Evolutionary conservation across 495 filamentous ascomycete species (phyloP), one percentile per base, ranked within the genome.

Genomic region (Bryoglossum gracile): DNA sequence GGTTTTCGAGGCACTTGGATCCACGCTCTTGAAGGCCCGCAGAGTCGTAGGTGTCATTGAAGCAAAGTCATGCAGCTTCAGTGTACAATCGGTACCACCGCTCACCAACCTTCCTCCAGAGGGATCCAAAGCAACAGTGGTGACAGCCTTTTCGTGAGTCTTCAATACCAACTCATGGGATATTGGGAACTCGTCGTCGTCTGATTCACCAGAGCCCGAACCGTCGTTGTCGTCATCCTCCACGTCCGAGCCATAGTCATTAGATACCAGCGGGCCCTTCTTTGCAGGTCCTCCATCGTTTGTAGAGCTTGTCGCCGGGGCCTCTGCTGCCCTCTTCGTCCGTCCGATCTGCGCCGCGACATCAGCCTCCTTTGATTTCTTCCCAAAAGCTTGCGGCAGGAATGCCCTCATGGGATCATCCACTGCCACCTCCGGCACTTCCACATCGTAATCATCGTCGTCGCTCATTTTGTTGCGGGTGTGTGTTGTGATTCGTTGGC

Each of bases 41-140:
- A 97, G 75, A 0, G 94, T 95, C 3, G 90, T 91, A 0, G 89
- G 85, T 0, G 91, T 96, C 87, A 97, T 91, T 23, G 91, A 85
- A 1, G 89, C 79, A 66, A 98, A 94, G 63, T 98, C 92, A 65
- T 94, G 91, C 17, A 97, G 73, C 60, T 95, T 96, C 46, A 96
- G 62, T 1, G 80, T 88, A 66, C 89, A 90, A 66, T 98, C 92
- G 34, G 83, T 87, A 1, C 89, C 94, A 38, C 87, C 89, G 45
- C 86, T 91, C 21, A 95, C 78, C 55, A 97, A 67, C 57, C 92
- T 83, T 22, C 81, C 79, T 4, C 92, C 92, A 0, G 89, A 82
- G 0, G 86, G 83, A 65, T 98, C 92, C 22, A 94, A 70, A 3
- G 88, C 82, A 46, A 87, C 71, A 2, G 81, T 83, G 8, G 94